Base-by-base conservation (phyloP, 2,329 filamentous ascomycete species). In the Stromatinia cepivora region DNA sequence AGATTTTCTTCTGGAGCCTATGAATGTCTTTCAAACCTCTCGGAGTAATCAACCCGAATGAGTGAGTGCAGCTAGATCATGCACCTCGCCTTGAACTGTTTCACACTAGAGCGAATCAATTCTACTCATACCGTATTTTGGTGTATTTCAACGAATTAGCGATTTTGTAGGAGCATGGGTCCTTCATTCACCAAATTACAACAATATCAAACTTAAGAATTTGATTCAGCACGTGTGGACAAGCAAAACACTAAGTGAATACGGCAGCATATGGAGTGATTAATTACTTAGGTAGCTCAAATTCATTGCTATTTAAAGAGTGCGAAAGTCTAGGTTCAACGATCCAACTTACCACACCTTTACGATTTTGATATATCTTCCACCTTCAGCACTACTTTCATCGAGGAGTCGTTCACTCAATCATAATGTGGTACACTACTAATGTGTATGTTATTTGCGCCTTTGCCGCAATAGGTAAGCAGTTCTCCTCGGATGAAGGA, bases 401-500 rank as follows among this genome's bases (percentile, higher is more conserved):
- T 62, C 59, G 59, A 63, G 45, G 13, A 64, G 61, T 64, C 46
- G 61, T 64, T 64, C 61, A 64, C 61, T 64, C 61, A 22, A 22
- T 70, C 70, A 73, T 22, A 46, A 75, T 77, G 75, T 75, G 71
- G 67, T 72, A 75, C 74, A 79, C 79, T 34, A 82, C 74, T 70
- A 88, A 86, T 76, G 81, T 88, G 62, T 88, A 89, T 77, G 81
- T 83, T 71, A 88, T 88, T 72, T 89, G 87, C 78, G 81, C 80
- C 70, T 88, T 89, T 75, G 87, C 87, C 76, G 85, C 87, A 75
- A 86, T 89, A 72, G 87, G 85, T 85, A 79, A 71, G 81, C 77
- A 4, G 22, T 56, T 39, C 20, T 15, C 3, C n/a, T 39, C 42
- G 1, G 22, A 62, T 9, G 20, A 61, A 62, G 13, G 42, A 28